Base-by-base conservation (phyloP, 2,329 filamentous ascomycete species). In the Torrubiellomyces zombiae region DNA sequence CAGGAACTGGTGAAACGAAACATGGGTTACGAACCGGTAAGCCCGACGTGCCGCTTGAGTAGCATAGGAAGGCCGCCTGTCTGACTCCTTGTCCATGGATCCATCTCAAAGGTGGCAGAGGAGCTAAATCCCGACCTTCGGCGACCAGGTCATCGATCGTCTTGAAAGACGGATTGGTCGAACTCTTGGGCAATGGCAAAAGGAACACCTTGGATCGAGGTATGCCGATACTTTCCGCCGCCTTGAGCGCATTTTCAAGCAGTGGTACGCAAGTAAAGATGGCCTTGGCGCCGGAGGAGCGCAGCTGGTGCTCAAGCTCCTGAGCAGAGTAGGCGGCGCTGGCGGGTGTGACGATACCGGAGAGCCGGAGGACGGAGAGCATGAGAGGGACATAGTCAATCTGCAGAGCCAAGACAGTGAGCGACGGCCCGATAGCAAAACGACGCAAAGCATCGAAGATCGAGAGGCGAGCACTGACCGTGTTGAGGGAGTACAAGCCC, bases 21-120 rank as follows among this genome's bases (percentile, higher is more conserved):
- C n/a, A n/a, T n/a, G n/a, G n/a, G 3, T 9, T 16, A 36, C 60
- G 39, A 56, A 77, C 74, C 10, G 79, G 79, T 18, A 85, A 51
- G 3, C 79, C 79, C 8, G 77, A 83, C 2, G 79, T 86, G 12
- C 79, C 79, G 43, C 73, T 80, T 0, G 75, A 82, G 45, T 81
- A 85, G 51, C 76, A 83, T 21, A 91, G 57, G 42, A 78, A 86
- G 0, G 80, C 75, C 5, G 70, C 70, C 38, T 75, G 72, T 27
- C 67, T 66, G 18, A 64, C 63, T 3, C 72, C 75, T 36, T 79
- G 69, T 0, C 76, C 75, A 30, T 60, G 59, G 20, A 50, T 40
- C 73, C 74, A 79, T 16, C 56, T 57, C 39, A 76, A 44, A 5
- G 58, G 50, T 30, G 67, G 58, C 13, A 77, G 44, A 11, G 56